Evolutionary conservation across 2,329 filamentous ascomycete species (phyloP).

Genomic region (Epichloe amarillans): DNA sequence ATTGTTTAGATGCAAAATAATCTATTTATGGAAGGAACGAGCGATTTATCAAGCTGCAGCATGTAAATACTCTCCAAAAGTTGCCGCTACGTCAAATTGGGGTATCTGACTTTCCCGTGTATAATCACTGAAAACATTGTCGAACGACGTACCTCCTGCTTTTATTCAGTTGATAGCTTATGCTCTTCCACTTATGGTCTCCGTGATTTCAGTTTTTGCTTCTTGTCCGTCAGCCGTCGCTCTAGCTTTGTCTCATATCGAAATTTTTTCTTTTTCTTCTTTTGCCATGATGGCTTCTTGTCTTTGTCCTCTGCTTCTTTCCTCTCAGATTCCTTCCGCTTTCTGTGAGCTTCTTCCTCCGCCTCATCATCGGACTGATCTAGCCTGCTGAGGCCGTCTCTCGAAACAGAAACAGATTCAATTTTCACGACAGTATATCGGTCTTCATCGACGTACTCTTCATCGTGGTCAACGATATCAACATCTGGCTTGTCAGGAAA

Average conservation of each 20-base stretch:
- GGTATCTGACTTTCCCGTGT: slow-evolving; percentile 15
- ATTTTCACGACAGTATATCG: slow-evolving; percentile 91
- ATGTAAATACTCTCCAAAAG: slow-evolving; percentile 18
- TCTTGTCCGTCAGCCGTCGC: slow-evolving; percentile 58
- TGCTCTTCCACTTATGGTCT: slow-evolving; percentile 2
- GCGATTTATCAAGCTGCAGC: slow-evolving; percentile 17
- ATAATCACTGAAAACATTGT: not conserved
- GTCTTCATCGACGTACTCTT: slow-evolving; percentile 94
- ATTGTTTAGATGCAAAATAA: slow-evolving; percentile 11
- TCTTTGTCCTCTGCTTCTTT: slow-evolving; percentile 17
- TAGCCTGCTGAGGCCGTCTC: slow-evolving; percentile 53
- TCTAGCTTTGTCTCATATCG: slow-evolving; percentile 84
- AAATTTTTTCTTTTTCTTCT: slow-evolving; percentile 84
- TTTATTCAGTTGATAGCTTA: not conserved
- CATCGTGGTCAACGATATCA: slow-evolving; percentile 60
- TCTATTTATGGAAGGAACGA: slow-evolving; percentile 15
- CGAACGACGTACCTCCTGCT: not conserved
- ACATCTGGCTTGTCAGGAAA: slow-evolving; percentile 38
- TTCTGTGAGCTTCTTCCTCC: slow-evolving; percentile 13
- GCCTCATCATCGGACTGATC: slow-evolving; percentile 25
- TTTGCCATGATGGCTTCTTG: slow-evolving; percentile 25
- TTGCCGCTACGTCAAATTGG: slow-evolving; percentile 15
- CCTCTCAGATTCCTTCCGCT: slow-evolving; percentile 15
- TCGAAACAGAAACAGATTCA: slow-evolving; percentile 70
- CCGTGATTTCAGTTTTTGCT: slow-evolving; percentile 49